phyloP scores from a whole-genome alignment of 2,329 filamentous ascomycete genomes.

The Didymosphaeria variabile region DNA sequence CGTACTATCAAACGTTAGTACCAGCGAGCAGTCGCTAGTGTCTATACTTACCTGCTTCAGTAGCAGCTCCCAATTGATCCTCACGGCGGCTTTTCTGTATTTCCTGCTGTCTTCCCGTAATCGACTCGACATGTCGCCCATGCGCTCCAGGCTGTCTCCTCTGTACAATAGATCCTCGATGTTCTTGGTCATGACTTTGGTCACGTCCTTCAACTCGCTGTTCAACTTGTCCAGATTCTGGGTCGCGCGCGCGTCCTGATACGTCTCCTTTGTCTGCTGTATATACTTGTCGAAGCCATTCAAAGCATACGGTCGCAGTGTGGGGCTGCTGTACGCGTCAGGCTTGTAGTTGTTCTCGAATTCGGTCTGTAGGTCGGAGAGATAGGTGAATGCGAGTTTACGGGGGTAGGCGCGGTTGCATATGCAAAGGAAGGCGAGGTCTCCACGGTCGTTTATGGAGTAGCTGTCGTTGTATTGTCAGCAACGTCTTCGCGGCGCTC shows the following conservation, averaged over 20 bases:
- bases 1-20: slow-evolving; percentile 67
- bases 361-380: slow-evolving; percentile 88
- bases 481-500: not conserved
- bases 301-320: slow-evolving; percentile 90
- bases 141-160: slow-evolving; percentile 91
- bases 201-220: slow-evolving; percentile 96
- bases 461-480: slow-evolving; percentile 66
- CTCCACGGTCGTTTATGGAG: slow-evolving; percentile 72
- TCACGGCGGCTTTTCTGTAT: slow-evolving; percentile 89
- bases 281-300: slow-evolving; percentile 99
- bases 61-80: slow-evolving; percentile 97
- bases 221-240: slow-evolving; percentile 96
- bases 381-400: slow-evolving; percentile 98
- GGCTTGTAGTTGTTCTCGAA: slow-evolving; percentile 86
- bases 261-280: slow-evolving; percentile 88
- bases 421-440: slow-evolving; percentile 91
- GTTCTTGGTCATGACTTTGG: slow-evolving; percentile 99
- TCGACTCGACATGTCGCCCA: slow-evolving; percentile 92
- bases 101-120: slow-evolving; percentile 93
- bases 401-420: slow-evolving; percentile 94
- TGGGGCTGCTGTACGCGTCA: slow-evolving; percentile 75
- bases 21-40: not conserved
- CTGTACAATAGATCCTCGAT: slow-evolving; percentile 97
- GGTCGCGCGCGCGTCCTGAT: slow-evolving; percentile 88
- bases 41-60: slow-evolving; percentile 76